A percentile compares a stretch with the other conserved stretches of the same genome.
Evolutionary conservation across 2,329 filamentous ascomycete species (phyloP).

Genomic region (Epichloe gansuensis): DNA sequence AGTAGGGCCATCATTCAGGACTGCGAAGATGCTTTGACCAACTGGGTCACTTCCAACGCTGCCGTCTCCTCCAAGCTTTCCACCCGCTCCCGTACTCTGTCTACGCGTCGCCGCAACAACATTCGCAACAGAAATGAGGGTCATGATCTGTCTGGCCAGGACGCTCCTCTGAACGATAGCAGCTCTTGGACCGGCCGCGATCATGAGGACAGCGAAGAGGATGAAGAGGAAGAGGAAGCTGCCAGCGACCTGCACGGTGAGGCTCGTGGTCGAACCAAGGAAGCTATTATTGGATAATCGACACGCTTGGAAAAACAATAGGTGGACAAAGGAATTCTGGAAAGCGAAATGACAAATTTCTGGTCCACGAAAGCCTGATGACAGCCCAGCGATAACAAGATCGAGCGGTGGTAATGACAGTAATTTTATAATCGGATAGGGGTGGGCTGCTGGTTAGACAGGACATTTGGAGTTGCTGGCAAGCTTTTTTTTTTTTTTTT

Average conservation of each 20-base stretch:
- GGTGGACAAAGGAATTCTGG: background rate
- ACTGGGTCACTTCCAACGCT: slow-evolving; percentile 89
- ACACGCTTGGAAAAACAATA: background rate
- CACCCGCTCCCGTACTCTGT: slow-evolving; percentile 74
- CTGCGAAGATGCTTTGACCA: slow-evolving; percentile 92
- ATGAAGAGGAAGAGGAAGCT: slow-evolving; percentile 45
- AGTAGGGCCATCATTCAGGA: slow-evolving; percentile 99
- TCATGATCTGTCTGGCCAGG: slow-evolving; percentile 72
- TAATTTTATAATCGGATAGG: slow-evolving; percentile 2
- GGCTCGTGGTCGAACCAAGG: slow-evolving; percentile 42
- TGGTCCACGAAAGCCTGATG: background rate
- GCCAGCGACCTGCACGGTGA: slow-evolving; percentile 44
- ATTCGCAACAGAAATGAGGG: slow-evolving; percentile 55
- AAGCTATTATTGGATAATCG: slow-evolving; percentile 33
- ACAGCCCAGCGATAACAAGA: background rate
- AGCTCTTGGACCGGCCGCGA: slow-evolving; percentile 77
- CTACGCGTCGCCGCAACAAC: slow-evolving; percentile 68
- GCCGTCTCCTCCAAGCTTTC: slow-evolving; percentile 81
- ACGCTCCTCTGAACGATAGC: slow-evolving; percentile 62
- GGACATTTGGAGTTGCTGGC: slow-evolving; percentile 15
- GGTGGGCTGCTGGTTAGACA: slow-evolving; percentile 10
- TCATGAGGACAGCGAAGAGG: slow-evolving; percentile 52
- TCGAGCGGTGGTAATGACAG: slow-evolving; percentile 4
- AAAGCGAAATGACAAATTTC: background rate
- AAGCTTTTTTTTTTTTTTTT: background rate